Evolutionary conservation across 257 asterid genomes (phyloP).

Genomic region (Paulownia fortunei): DNA sequence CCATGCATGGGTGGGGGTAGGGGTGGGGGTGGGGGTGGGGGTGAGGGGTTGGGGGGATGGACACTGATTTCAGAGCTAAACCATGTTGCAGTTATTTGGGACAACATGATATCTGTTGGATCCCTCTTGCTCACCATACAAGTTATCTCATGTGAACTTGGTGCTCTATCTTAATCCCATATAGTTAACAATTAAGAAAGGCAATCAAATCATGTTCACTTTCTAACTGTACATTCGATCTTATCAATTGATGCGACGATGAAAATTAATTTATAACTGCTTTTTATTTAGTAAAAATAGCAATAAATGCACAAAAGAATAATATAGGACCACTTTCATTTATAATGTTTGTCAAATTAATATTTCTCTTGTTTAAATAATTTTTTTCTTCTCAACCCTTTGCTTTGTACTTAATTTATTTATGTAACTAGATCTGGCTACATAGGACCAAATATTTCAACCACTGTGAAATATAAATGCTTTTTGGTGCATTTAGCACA

Average conservation of each 20-base stretch:
- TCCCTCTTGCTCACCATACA: constrained; percentile 32
- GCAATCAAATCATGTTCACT: constrained; percentile 11
- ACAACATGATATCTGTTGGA: constrained; percentile 26
- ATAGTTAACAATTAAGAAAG: constrained; percentile 12
- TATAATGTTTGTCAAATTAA: too few species aligned
- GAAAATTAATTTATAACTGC: too few species aligned
- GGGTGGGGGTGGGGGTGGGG: too few species aligned
- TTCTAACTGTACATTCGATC: too few species aligned
- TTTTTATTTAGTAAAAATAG: too few species aligned
- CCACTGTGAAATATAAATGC: constrained; percentile 4
- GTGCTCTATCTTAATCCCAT: constrained; percentile 21
- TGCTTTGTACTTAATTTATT: neutral
- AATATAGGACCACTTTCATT: too few species aligned
- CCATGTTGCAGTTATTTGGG: constrained; percentile 34
- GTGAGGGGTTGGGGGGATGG: neutral
- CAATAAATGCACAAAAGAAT: too few species aligned
- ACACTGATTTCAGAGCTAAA: constrained; percentile 34
- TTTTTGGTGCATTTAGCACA: constrained; percentile 32
- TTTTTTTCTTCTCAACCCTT: neutral
- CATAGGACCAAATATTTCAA: constrained; percentile 3
- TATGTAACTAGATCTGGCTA: neutral
- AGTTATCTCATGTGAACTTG: constrained; percentile 26
- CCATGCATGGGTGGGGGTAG: neutral
- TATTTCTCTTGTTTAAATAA: neutral
- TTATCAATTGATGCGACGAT: too few species aligned